phyloP scores from a whole-genome alignment of 495 filamentous ascomycete genomes.

The Letharia lupina region DNA sequence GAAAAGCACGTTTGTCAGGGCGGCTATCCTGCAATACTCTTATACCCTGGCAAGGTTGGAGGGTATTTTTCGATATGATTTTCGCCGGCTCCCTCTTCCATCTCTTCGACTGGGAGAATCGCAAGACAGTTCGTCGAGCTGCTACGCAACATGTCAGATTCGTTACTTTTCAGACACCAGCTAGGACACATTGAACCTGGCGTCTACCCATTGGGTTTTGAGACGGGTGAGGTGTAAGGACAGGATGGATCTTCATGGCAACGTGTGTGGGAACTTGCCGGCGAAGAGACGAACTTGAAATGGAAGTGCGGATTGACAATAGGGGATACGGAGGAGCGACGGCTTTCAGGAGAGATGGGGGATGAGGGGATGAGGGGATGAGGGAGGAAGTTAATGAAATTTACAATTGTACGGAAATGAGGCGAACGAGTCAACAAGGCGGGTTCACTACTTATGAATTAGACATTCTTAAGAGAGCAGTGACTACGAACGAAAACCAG shows the following conservation, averaged over 20 bases:
- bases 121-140: constrained; percentile 33
- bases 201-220: background rate
- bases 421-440: background rate
- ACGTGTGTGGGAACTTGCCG: background rate
- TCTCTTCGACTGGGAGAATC: constrained; percentile 44
- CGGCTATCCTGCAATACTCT: too few species aligned
- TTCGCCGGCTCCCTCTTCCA: constrained; percentile 51
- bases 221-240: background rate
- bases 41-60: constrained; percentile 22
- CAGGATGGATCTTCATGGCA: background rate
- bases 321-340: background rate
- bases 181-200: background rate
- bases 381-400: background rate
- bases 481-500: too few species aligned
- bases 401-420: background rate
- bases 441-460: too few species aligned
- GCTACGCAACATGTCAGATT: background rate
- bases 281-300: background rate
- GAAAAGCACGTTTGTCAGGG: too few species aligned
- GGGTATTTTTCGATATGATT: constrained; percentile 49
- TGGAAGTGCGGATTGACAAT: background rate
- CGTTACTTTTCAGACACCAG: background rate
- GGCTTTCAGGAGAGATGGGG: background rate
- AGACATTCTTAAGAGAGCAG: too few species aligned
- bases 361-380: background rate